Evolutionary conservation across 2,329 filamentous ascomycete genomes (phyloP), one percentile per base, ranked within the genome.

Genomic region (Arthrobotrys musiformis): DNA sequence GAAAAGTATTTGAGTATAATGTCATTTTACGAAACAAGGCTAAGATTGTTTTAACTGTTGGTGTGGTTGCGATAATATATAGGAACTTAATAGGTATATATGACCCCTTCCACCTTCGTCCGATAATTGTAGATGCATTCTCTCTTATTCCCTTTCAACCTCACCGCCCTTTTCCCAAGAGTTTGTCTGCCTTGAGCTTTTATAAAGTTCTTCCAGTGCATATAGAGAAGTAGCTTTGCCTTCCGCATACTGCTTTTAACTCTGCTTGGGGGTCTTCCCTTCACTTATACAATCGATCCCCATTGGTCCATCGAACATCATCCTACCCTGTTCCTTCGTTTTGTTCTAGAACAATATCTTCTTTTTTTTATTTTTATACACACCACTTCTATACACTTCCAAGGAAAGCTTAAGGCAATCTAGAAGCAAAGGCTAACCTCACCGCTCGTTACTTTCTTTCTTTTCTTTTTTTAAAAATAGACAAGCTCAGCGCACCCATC

Each of bases 401-500:
- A 67, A 70, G 64, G 63, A 76, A 62, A 56, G 42, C 37, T n/a
- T n/a, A n/a, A n/a, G n/a, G n/a, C n/a, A n/a, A n/a, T n/a, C n/a
- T n/a, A n/a, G n/a, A n/a, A 61, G 52, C 54, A 77, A 58, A 26
- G 54, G 62, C 74, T 78, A 73, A 78, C 62, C 58, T 58, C 4
- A 42, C 33, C 63, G 58, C 54, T 69, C 52, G 35, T 66, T 61
- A 61, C 42, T 69, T 69, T 67, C 15, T 50, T 62, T 37, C 37
- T 61, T 70, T 66, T 64, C 61, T 66, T 77, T 66, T 64, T 62
- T 66, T 60, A 60, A 70, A 58, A 98, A 98, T 83, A 89, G 95
- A 79, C 94, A 98, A 85, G 95, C 95, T 30, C 95, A 98, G 84
- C 91, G 95, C 82, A 98, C 95, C 17, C 95, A 99, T 84, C 93